Conservation (phyloP, 345 rosid genomes). For the Eucalyptus rudis region DNA sequence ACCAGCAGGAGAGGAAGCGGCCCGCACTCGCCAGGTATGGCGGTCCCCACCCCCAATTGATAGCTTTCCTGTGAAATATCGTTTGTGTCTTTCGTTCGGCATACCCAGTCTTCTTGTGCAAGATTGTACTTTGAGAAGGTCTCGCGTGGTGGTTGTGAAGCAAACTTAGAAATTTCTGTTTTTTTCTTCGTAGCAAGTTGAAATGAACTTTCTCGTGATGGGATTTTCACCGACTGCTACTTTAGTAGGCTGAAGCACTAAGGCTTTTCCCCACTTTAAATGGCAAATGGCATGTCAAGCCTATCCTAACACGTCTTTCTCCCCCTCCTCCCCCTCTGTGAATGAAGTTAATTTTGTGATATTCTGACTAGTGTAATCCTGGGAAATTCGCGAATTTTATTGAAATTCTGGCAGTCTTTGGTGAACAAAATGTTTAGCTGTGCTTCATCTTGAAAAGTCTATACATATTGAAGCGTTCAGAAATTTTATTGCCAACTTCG, state of each 20-base stretch:
- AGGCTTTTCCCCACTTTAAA: neutral
- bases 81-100: neutral
- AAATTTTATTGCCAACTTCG: neutral
- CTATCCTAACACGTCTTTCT: neutral
- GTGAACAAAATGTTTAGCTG: neutral
- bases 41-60: neutral
- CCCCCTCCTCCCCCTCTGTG: neutral
- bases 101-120: neutral
- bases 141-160: neutral
- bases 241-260: neutral
- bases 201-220: neutral
- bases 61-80: neutral
- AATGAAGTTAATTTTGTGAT: neutral
- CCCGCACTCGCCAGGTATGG: constrained; percentile 48
- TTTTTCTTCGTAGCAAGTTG: neutral
- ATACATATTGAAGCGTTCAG: neutral
- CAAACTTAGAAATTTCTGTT: neutral
- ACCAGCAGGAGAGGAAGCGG: constrained; percentile 41
- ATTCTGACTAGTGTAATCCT: neutral
- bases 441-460: neutral
- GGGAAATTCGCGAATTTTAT: neutral
- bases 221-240: neutral
- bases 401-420: neutral
- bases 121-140: neutral
- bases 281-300: neutral